phyloP scores from a whole-genome alignment of 2,329 filamentous ascomycete species.

The Pseudohalonectria lignicola region DNA sequence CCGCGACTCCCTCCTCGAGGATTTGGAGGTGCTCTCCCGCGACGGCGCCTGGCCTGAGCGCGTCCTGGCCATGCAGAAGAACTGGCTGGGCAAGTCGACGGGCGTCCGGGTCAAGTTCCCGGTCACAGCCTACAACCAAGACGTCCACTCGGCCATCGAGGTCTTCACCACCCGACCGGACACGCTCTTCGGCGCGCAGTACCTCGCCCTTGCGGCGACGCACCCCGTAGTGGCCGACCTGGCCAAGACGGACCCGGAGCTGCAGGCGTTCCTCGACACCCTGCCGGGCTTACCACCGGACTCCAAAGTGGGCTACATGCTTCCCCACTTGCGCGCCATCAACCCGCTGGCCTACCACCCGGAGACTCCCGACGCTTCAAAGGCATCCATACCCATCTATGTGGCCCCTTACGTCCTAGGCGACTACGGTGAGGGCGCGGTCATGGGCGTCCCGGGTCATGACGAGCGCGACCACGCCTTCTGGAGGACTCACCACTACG shows the following conservation, averaged over 20 bases:
- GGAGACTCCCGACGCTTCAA: slow-evolving; percentile 34
- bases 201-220: slow-evolving; percentile 63
- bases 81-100: slow-evolving; percentile 76
- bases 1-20: slow-evolving; percentile 59
- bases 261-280: slow-evolving; percentile 57
- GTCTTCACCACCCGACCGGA: slow-evolving; percentile 81
- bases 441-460: slow-evolving; percentile 88
- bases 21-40: slow-evolving; percentile 54
- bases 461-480: slow-evolving; percentile 70
- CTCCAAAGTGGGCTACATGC: slow-evolving; percentile 55
- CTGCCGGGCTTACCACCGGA: slow-evolving; percentile 43
- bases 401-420: slow-evolving; percentile 77
- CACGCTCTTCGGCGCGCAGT: slow-evolving; percentile 80
- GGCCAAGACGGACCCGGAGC: slow-evolving; percentile 45
- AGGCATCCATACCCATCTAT: slow-evolving; percentile 59
- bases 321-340: slow-evolving; percentile 49
- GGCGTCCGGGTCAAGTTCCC: slow-evolving; percentile 65
- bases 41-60: slow-evolving; percentile 68
- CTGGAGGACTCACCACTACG: slow-evolving; percentile 59
- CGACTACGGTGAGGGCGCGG: slow-evolving; percentile 76
- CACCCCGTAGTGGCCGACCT: slow-evolving; percentile 58
- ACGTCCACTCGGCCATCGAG: slow-evolving; percentile 40
- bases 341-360: slow-evolving; percentile 54
- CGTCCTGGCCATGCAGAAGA: slow-evolving; percentile 72
- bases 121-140: slow-evolving; percentile 22